Evolutionary conservation across 1,139 yeast genomes (phyloP).

Genomic region (Debaryomycetaceae sp.): DNA sequence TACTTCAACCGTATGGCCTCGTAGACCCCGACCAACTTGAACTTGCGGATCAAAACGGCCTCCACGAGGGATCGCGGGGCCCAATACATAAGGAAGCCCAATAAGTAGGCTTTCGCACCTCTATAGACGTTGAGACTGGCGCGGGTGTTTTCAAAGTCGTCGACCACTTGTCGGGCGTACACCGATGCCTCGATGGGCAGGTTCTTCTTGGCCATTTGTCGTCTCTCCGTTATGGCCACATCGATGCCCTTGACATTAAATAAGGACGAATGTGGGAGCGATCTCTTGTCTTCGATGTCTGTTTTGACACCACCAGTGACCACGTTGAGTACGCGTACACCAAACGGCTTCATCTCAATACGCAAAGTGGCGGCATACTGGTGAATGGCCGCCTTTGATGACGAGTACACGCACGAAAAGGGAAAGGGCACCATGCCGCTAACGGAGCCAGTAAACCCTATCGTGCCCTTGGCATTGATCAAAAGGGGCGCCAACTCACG

Average conservation of each 20-base stretch:
- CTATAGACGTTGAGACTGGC: constrained; percentile 42
- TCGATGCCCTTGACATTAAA: constrained; percentile 50
- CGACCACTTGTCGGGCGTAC: constrained; percentile 53
- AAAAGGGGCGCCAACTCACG: constrained; percentile 55
- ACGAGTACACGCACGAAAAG: constrained; percentile 62
- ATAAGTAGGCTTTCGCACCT: constrained; percentile 45
- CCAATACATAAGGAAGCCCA: constrained; percentile 30
- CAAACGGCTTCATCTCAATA: constrained; percentile 68
- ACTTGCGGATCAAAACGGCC: constrained; percentile 38
- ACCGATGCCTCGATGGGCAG: constrained; percentile 54
- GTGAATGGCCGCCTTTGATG: constrained; percentile 75
- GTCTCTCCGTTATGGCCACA: constrained; percentile 47
- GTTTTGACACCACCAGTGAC: constrained; percentile 47
- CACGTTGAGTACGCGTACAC: constrained; percentile 66
- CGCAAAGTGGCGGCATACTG: constrained; percentile 61
- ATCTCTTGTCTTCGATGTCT: constrained; percentile 38
- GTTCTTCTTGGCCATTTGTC: constrained; percentile 56
- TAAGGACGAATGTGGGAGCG: constrained; percentile 52
- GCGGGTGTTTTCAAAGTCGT: constrained; percentile 36
- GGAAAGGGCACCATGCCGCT: constrained; percentile 70
- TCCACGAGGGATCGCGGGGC: constrained; percentile 52
- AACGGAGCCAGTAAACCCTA: constrained; percentile 72
- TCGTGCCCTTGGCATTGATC: constrained; percentile 64
- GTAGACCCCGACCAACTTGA: constrained; percentile 37
- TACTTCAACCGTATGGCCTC: constrained; percentile 19